Evolutionary conservation across 2,329 filamentous ascomycete genomes (phyloP).

Genomic region (Colletotrichum sp.): DNA sequence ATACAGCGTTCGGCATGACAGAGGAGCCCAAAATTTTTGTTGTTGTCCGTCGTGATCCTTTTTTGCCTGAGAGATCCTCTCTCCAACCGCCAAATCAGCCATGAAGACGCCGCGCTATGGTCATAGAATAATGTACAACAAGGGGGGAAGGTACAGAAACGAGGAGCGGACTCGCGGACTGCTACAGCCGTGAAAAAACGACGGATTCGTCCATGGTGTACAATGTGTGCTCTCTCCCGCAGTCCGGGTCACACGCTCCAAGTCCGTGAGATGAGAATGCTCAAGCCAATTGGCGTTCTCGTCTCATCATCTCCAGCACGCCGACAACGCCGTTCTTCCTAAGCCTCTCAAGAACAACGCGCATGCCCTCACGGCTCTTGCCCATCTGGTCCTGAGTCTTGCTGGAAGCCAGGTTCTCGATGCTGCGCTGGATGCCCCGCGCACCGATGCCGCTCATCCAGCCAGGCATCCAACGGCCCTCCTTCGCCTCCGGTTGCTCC

Average conservation of each 20-base stretch:
- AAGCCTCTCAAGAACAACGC: constrained; percentile 75
- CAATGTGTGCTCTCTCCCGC: background rate
- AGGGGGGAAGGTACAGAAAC: constrained; percentile 9
- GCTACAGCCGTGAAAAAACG: background rate
- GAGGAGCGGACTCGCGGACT: background rate
- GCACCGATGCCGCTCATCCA: constrained; percentile 66
- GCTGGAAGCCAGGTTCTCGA: constrained; percentile 78
- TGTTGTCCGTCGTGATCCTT: constrained; percentile 1
- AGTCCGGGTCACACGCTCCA: constrained; percentile 7
- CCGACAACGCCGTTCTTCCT: constrained; percentile 63
- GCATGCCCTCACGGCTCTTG: constrained; percentile 85
- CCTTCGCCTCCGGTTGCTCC: constrained; percentile 41
- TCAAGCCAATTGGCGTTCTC: constrained; percentile 36
- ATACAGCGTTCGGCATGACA: constrained; percentile 26
- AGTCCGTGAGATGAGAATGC: background rate
- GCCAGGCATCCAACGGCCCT: constrained; percentile 56
- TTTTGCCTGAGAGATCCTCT: constrained; percentile 2
- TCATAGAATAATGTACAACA: constrained; percentile 35
- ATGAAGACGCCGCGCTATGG: constrained; percentile 40
- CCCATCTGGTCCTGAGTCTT: constrained; percentile 79
- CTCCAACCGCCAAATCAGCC: constrained; percentile 14
- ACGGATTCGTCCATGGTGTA: constrained; percentile 6
- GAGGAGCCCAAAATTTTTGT: background rate
- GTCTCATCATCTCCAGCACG: constrained; percentile 60
- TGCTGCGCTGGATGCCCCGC: constrained; percentile 76